Evolutionary conservation across 2,329 filamentous ascomycete genomes (phyloP), one percentile per base, ranked within the genome.

Genomic region (Emergomyces orientalis): DNA sequence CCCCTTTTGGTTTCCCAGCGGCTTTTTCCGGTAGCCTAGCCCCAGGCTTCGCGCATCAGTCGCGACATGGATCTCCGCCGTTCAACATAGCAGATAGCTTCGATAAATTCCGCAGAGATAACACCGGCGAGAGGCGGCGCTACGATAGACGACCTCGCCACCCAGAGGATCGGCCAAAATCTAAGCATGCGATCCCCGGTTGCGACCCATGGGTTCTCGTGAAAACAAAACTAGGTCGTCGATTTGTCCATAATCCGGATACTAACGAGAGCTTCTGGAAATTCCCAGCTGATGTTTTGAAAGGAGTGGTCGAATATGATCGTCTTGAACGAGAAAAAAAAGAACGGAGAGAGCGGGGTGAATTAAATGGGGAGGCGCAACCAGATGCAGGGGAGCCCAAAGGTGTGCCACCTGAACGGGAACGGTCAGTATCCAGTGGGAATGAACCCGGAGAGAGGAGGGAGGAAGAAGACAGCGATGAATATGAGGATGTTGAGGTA

Each of bases 241-340:
- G 92, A 60, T 99, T 99, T 71, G 91, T 92, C 2, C 90, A 96
- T 78, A 96, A 99, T 68, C 84, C 87, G 0, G 83, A 84, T 61
- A 96, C 93, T 67, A 89, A 93, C 45, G 83, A 91, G 68, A 97
- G 92, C 75, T 91, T 91, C 75, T 99, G 95, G 94, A 91, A 91
- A 70, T 94, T 97, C 69, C 94, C 94, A 0, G 85, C 90, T 62
- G 88, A 94, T 73, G 81, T 99, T 43, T 87, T 92, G 82, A 86
- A 88, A 64, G 91, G 86, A 0, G 84, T 87, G 1, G 73, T 84
- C 3, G 84, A 86, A 17, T 89, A 94, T 61, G 86, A 88, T 70
- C 77, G 77, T 30, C 78, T 90, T 62, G 91, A 96, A 74, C 85
- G 88, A 72, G 86, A 87, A 67, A 84, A 85, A 64, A 87, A 76